phyloP scores from a whole-genome alignment of 2,329 filamentous ascomycete genomes.

The Pyrenochaeta sp. region DNA sequence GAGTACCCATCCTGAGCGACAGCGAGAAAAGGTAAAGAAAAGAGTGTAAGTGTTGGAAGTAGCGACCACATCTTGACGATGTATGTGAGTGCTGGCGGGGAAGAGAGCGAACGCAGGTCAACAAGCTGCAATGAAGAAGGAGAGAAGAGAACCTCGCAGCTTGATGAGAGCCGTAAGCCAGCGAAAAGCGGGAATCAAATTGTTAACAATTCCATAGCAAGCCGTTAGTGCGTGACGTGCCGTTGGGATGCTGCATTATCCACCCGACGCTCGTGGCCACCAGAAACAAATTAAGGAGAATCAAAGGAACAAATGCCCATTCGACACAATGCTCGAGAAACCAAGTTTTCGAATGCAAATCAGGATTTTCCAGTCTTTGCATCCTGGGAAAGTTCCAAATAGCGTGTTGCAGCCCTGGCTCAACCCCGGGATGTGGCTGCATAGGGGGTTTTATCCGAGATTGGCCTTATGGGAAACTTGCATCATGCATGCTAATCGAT shows the following conservation, averaged over 20 bases:
- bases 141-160: conserved; percentile 17
- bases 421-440: conserved; percentile 24
- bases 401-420: conserved; percentile 30
- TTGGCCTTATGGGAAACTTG: conserved; percentile 35
- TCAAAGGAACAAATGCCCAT: conserved; percentile 16
- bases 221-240: conserved; percentile 25
- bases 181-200: conserved; percentile 23
- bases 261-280: conserved; percentile 14
- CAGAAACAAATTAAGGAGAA: conserved; percentile 42
- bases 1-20: conserved; percentile 59
- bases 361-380: conserved; percentile 22
- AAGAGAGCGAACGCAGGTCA: conserved; percentile 33
- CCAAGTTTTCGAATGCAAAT: conserved; percentile 30
- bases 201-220: conserved; percentile 27
- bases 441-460: conserved; percentile 45
- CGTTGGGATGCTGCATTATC: conserved; percentile 30
- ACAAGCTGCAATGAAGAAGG: conserved; percentile 22
- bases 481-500: conserved; percentile 24
- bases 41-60: conserved; percentile 32
- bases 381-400: conserved; percentile 20
- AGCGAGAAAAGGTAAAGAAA: conserved; percentile 45
- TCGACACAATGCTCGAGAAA: conserved; percentile 21
- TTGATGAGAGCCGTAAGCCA: conserved; percentile 26
- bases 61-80: conserved; percentile 35
- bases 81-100: conserved; percentile 3